phyloP scores from a whole-genome alignment of 305 asterid genomes.

The Nicotiana rustica region DNA sequence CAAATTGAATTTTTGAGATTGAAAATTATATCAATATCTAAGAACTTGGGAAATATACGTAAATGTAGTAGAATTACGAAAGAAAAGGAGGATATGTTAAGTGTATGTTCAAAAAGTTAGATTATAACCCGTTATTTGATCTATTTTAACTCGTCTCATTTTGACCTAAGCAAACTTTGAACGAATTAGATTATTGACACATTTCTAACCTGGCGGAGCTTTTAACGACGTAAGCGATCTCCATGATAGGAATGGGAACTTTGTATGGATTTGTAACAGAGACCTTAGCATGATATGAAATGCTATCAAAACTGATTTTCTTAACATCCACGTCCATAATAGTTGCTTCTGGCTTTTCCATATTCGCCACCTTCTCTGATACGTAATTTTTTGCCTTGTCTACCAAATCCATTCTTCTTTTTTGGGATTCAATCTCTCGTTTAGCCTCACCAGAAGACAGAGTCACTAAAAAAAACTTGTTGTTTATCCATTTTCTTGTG shows the following conservation, averaged over 20 bases:
- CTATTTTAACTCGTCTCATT: too few species aligned
- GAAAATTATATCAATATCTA: too few species aligned
- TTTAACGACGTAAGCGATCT: constrained; percentile 65
- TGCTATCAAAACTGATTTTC: constrained; percentile 56
- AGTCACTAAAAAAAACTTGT: neutral
- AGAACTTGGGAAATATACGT: too few species aligned
- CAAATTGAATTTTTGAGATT: too few species aligned
- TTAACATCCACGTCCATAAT: constrained; percentile 72
- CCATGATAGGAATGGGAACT: constrained; percentile 73
- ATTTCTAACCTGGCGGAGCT: constrained; percentile 39
- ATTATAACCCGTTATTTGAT: too few species aligned
- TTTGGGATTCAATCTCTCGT: constrained; percentile 1
- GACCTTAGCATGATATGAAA: constrained; percentile 66
- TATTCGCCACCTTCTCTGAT: constrained; percentile 36
- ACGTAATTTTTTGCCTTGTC: constrained; percentile 66
- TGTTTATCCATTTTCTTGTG: neutral
- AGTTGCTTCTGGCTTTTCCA: constrained; percentile 73
- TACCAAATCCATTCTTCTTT: constrained; percentile 50
- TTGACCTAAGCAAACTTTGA: too few species aligned
- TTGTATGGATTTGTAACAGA: constrained; percentile 68
- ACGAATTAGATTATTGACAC: too few species aligned
- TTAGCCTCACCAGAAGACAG: neutral
- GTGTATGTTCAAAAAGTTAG: too few species aligned
- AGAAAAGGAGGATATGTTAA: too few species aligned
- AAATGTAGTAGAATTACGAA: too few species aligned